These are phyloP conservation scores for Calendula officinalis DNA, from an alignment of 129 eudicot species.

Conservation along the genomic window DNA sequence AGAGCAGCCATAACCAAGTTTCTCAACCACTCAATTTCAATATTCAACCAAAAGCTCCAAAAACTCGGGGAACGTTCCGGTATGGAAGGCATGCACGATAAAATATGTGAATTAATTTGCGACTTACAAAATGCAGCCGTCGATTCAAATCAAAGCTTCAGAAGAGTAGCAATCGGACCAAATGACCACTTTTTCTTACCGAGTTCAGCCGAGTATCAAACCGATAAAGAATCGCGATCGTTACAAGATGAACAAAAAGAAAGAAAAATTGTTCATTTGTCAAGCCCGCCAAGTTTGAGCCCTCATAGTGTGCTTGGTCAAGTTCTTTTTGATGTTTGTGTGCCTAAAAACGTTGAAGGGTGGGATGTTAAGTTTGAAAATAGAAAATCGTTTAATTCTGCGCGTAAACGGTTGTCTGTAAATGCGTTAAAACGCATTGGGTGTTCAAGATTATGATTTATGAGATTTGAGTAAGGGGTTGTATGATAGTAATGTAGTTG, in stretches of 20 bases:
- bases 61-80: slow-evolving; percentile 44
- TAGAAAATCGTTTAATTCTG: slow-evolving; percentile 51
- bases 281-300: slow-evolving; percentile 44
- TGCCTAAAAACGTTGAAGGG: slow-evolving; percentile 84
- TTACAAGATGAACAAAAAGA: slow-evolving; percentile 61
- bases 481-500: slow-evolving; percentile 2
- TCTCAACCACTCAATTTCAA: slow-evolving; percentile 51
- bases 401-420: slow-evolving; percentile 44
- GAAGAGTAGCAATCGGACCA: slow-evolving; percentile 73
- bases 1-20: slow-evolving; percentile 55
- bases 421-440: slow-evolving; percentile 49
- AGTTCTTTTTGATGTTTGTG: slow-evolving; percentile 76
- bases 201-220: slow-evolving; percentile 51
- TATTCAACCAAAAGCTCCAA: slow-evolving; percentile 52
- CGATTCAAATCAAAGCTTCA: slow-evolving; percentile 70
- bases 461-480: slow-evolving; percentile 30
- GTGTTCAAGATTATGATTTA: slow-evolving; percentile 51
- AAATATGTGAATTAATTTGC: slow-evolving; percentile 57
- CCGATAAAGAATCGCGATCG: slow-evolving; percentile 40
- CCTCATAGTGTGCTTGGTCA: slow-evolving; percentile 78
- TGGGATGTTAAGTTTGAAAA: slow-evolving; percentile 87
- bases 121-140: slow-evolving; percentile 90
- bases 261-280: slow-evolving; percentile 29
- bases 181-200: slow-evolving; percentile 74
- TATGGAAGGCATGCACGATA: slow-evolving; percentile 58